phyloP scores from a whole-genome alignment of 164 flowering plant genomes.

The Pachysandra terminalis region DNA sequence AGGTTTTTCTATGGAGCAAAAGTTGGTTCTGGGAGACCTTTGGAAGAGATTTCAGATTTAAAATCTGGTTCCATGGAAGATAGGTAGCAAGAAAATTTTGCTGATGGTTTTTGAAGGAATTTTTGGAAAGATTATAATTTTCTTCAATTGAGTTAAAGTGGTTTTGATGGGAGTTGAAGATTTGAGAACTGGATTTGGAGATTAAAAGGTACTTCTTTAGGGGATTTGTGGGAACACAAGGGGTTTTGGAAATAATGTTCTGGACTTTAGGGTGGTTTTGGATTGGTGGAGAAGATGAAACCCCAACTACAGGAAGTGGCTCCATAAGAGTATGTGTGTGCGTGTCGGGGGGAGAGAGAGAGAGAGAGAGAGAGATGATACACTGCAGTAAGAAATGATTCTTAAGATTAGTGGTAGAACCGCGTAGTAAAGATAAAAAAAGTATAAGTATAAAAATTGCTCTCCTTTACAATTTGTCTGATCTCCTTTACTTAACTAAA shows the following conservation, averaged over 20 bases:
- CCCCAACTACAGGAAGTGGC: slow-evolving; percentile 33
- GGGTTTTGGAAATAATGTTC: slow-evolving; percentile 15
- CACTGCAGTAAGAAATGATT: too few relatives aligned
- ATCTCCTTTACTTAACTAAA: too few relatives aligned
- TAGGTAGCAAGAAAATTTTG: too few relatives aligned
- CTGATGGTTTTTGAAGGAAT: too few relatives aligned
- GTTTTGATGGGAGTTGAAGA: slow-evolving; percentile 6
- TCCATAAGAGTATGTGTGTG: slow-evolving; percentile 41
- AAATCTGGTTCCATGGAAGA: slow-evolving; percentile 1
- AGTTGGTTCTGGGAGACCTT: slow-evolving; percentile 4
- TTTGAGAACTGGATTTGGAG: background rate
- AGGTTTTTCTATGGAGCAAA: background rate
- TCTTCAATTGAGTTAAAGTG: too few relatives aligned
- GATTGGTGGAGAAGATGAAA: slow-evolving; percentile 35
- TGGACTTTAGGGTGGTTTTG: slow-evolving; percentile 31
- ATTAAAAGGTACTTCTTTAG: background rate
- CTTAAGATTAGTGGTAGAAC: too few relatives aligned
- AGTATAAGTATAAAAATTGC: too few relatives aligned
- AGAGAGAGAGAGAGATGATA: too few relatives aligned
- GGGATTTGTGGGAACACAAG: background rate
- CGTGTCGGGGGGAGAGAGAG: too few relatives aligned
- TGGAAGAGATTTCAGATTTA: slow-evolving; percentile 7
- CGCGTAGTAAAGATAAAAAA: too few relatives aligned
- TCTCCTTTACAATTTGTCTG: too few relatives aligned
- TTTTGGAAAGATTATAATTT: too few relatives aligned